These are phyloP conservation scores for Canariomyces notabilis DNA, from an alignment of 2,329 filamentous ascomycete species.

Conservation along the genomic window DNA sequence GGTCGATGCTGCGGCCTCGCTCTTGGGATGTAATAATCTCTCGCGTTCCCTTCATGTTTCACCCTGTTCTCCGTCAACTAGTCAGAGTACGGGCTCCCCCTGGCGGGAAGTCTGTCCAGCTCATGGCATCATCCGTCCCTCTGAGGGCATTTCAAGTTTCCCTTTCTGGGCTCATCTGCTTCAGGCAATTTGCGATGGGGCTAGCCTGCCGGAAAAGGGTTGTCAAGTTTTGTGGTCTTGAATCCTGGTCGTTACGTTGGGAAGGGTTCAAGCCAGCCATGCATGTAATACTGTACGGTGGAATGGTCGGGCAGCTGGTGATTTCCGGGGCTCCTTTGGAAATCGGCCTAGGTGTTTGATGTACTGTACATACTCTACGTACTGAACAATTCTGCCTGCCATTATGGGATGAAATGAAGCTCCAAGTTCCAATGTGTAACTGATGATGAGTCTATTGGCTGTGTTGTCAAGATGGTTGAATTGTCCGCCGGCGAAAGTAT, in stretches of 20 bases:
- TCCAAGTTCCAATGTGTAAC: no score
- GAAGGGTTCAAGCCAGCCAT: slow-evolving; percentile 4
- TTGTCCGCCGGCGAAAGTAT: no score
- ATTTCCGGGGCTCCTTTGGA: neutral
- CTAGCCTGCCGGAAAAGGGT: neutral
- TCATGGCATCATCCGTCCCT: neutral
- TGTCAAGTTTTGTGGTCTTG: neutral
- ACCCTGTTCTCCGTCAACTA: neutral
- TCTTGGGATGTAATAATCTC: slow-evolving; percentile 20
- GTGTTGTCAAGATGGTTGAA: no score
- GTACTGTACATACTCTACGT: neutral
- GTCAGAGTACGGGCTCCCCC: slow-evolving; percentile 10
- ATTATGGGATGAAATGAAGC: neutral
- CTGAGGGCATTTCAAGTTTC: slow-evolving; percentile 1
- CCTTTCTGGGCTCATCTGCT: neutral
- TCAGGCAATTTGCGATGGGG: neutral
- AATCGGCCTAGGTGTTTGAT: neutral
- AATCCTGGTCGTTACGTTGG: neutral
- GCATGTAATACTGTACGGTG: neutral
- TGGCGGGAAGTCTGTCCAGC: slow-evolving; percentile 10
- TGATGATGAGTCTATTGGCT: no score
- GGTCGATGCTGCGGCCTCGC: slow-evolving; percentile 51
- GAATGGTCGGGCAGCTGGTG: neutral
- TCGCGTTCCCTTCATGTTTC: slow-evolving; percentile 4
- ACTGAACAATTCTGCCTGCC: neutral